phyloP scores from a whole-genome alignment of 805 yeast genomes.

The Candida peoriensis region DNA sequence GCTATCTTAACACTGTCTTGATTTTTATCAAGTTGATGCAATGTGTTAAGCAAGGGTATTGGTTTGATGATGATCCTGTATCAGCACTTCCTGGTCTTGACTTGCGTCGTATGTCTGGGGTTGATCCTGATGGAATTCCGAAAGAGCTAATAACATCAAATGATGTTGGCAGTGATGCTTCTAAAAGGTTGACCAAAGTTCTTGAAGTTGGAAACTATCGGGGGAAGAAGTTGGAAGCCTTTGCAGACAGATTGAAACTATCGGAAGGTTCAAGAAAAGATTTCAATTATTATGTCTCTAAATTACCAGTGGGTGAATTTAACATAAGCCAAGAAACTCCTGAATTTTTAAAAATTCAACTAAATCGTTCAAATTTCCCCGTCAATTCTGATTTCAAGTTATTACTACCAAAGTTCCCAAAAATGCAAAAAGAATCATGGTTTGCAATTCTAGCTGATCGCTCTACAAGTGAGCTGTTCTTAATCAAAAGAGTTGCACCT shows the following conservation, averaged over 20 bases:
- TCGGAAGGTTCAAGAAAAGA: slow-evolving; percentile 36
- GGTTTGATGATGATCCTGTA: slow-evolving; percentile 78
- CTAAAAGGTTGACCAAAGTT: slow-evolving; percentile 3
- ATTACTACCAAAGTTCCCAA: slow-evolving; percentile 79
- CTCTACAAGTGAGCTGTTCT: slow-evolving; percentile 46
- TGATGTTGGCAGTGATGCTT: background rate
- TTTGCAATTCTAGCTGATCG: slow-evolving; percentile 59
- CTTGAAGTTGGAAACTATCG: slow-evolving; percentile 23
- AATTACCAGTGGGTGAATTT: slow-evolving; percentile 58
- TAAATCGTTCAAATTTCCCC: slow-evolving; percentile 47
- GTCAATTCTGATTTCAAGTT: slow-evolving; percentile 57
- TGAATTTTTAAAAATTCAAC: slow-evolving; percentile 35
- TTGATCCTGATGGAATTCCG: slow-evolving; percentile 16
- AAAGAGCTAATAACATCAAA: slow-evolving; percentile 6
- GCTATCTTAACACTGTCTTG: slow-evolving; percentile 58
- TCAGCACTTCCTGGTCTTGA: slow-evolving; percentile 26
- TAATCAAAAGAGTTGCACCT: slow-evolving; percentile 77
- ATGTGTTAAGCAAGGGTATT: slow-evolving; percentile 80
- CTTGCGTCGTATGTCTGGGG: slow-evolving; percentile 16
- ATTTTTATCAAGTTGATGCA: slow-evolving; percentile 69
- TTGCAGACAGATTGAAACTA: slow-evolving; percentile 33
- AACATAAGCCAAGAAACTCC: slow-evolving; percentile 32
- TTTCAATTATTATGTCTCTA: slow-evolving; percentile 48
- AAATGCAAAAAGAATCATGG: slow-evolving; percentile 92
- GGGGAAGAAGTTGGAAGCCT: slow-evolving; percentile 34